phyloP scores from a whole-genome alignment of 768 basidiomycete genomes.

The Russula sp. region DNA sequence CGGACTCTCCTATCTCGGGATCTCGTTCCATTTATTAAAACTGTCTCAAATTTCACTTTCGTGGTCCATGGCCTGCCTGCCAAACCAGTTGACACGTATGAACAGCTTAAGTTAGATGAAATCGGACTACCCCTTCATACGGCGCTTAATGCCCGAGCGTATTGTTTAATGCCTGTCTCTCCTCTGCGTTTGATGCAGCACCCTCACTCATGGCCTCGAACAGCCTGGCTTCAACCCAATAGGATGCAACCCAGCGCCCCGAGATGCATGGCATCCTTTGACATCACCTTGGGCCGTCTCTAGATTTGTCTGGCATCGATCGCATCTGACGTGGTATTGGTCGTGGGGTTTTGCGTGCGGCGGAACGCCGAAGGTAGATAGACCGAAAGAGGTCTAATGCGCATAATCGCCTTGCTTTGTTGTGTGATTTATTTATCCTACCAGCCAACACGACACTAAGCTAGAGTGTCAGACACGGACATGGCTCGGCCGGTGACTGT shows the following conservation, averaged over 20 bases:
- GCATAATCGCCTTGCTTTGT: slow-evolving; percentile 13
- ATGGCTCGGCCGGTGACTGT: slow-evolving; percentile 25
- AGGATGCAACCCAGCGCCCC: slow-evolving; percentile 3
- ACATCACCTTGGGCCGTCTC: slow-evolving; percentile 18
- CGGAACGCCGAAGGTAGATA: slow-evolving; percentile 21
- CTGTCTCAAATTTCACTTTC: not conserved
- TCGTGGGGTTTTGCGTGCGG: not conserved
- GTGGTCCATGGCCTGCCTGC: not conserved
- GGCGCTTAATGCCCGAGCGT: slow-evolving; percentile 12
- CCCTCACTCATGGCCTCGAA: not conserved
- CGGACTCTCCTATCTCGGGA: not conserved
- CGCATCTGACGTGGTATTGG: not conserved
- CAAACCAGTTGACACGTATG: slow-evolving; percentile 12
- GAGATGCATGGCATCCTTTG: slow-evolving; percentile 11
- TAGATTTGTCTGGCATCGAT: not conserved
- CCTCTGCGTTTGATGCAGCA: not conserved
- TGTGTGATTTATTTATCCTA: slow-evolving; percentile 12
- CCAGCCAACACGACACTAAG: slow-evolving; percentile 24
- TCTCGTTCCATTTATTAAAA: not conserved
- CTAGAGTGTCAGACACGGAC: slow-evolving; percentile 20
- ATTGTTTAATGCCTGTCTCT: not conserved
- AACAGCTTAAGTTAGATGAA: slow-evolving; percentile 21
- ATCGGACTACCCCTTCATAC: not conserved
- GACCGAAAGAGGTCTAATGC: slow-evolving; percentile 26
- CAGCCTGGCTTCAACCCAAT: not conserved